Percentiles rank a stretch among this genome's conserved stretches.
phyloP scores from a whole-genome alignment of 2,329 filamentous ascomycete species.

The Neoscytalidium dimidiatum region DNA sequence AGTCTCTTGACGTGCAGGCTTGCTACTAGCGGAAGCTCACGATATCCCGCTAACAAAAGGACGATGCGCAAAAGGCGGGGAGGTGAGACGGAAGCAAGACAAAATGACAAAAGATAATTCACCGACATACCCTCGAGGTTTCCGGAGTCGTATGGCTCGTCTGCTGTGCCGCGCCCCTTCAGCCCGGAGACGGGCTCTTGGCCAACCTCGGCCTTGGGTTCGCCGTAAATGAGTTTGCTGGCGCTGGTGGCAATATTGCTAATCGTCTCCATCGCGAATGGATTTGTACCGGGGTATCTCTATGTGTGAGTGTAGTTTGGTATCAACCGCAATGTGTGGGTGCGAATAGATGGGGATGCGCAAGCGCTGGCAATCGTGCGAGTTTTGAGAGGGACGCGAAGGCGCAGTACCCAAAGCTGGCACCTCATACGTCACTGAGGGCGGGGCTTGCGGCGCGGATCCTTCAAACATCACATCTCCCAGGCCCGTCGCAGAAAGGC shows the following conservation, averaged over 20 bases:
- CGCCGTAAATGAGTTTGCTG: conserved; percentile 41
- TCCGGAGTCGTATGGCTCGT: conserved; percentile 77
- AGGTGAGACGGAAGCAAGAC: neutral
- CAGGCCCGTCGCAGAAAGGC: neutral
- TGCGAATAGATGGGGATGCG: neutral
- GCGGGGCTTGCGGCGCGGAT: conserved; percentile 3
- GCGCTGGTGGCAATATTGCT: conserved; percentile 36
- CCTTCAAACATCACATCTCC: neutral
- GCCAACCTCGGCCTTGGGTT: conserved; percentile 37
- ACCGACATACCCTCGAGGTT: conserved; percentile 62
- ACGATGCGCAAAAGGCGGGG: neutral
- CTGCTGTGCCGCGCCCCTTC: conserved; percentile 64
- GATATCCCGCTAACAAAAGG: conserved; percentile 1
- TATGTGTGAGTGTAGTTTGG: neutral
- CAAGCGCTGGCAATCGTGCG: neutral
- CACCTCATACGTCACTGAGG: neutral
- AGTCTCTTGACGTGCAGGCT: neutral
- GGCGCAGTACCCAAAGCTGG: neutral
- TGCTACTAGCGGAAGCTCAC: conserved; percentile 2
- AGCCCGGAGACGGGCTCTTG: conserved; percentile 73
- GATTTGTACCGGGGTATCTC: neutral
- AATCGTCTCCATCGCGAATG: conserved; percentile 39
- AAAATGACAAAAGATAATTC: neutral
- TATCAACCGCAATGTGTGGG: neutral
- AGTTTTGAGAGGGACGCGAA: neutral